Conservation (phyloP, 805 yeast species). For the Diddensiella transvaalensis region DNA sequence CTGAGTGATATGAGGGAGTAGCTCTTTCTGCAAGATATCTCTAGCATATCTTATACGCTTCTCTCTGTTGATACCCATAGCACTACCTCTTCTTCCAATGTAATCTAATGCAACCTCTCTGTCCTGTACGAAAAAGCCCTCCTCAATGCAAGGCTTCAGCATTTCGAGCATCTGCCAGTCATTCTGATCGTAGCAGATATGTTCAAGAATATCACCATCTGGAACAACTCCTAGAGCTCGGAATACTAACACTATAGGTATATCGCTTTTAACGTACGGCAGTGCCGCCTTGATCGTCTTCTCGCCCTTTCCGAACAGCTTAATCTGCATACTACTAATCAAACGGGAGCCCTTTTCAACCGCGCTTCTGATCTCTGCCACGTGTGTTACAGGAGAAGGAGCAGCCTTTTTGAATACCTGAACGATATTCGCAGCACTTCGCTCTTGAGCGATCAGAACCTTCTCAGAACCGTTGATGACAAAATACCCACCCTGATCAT, state of each 20-base stretch:
- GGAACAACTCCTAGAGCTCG: conserved; percentile 98
- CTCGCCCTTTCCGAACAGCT: conserved; percentile 79
- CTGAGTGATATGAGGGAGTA: conserved; percentile 95
- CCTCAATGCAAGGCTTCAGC: conserved; percentile 98
- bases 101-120: conserved; percentile 97
- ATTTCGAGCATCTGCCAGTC: conserved; percentile 99
- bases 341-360: conserved; percentile 95
- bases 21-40: conserved; percentile 93
- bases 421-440: conserved; percentile 97
- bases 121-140: conserved; percentile 97
- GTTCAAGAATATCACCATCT: conserved; percentile 97
- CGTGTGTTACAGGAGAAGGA: conserved; percentile 91
- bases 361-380: conserved; percentile 96
- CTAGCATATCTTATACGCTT: conserved; percentile 98
- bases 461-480: conserved; percentile 98
- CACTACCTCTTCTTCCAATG: conserved; percentile 98
- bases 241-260: conserved; percentile 94
- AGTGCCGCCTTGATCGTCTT: conserved; percentile 90
- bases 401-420: conserved; percentile 98
- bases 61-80: conserved; percentile 92
- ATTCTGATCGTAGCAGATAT: conserved; percentile 93
- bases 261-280: conserved; percentile 94
- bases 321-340: conserved; percentile 90
- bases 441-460: conserved; percentile 96
- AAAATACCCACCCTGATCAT: conserved; percentile 99